These are phyloP conservation scores for Paxillus rubicundulus DNA, from an alignment of 768 basidiomycete species.

Conservation along the genomic window DNA sequence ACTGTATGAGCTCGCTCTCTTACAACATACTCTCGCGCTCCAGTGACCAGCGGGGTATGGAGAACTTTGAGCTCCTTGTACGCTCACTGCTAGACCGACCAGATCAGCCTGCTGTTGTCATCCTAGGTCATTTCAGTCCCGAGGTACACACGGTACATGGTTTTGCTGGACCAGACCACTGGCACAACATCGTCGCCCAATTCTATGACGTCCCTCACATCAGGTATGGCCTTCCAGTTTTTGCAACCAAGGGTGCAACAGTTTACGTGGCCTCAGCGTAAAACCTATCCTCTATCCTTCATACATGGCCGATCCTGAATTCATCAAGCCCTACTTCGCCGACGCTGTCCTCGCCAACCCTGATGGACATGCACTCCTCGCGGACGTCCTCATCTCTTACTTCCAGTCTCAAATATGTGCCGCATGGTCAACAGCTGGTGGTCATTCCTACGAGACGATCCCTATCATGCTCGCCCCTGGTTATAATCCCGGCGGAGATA, in stretches of 20 bases:
- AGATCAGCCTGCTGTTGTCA: constrained; percentile 87
- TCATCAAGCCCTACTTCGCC: constrained; percentile 67
- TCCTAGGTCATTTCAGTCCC: constrained; percentile 94
- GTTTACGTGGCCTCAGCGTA: constrained; percentile 41
- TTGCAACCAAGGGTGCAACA: neutral
- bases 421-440: constrained; percentile 76
- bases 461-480: constrained; percentile 42
- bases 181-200: constrained; percentile 87
- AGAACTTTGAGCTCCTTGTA: constrained; percentile 89
- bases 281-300: constrained; percentile 81
- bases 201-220: constrained; percentile 98
- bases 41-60: constrained; percentile 69
- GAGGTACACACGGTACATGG: constrained; percentile 78
- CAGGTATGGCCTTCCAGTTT: constrained; percentile 38
- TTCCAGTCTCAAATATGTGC: constrained; percentile 87
- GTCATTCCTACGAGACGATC: constrained; percentile 59
- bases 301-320: constrained; percentile 72
- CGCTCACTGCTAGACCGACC: constrained; percentile 89
- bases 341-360: constrained; percentile 83
- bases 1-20: neutral
- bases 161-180: constrained; percentile 86
- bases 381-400: constrained; percentile 91
- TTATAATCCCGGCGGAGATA: constrained; percentile 35
- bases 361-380: constrained; percentile 77
- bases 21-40: neutral